Conservation (phyloP, 495 filamentous ascomycete species). For the Friedmanniomyces simplex region DNA sequence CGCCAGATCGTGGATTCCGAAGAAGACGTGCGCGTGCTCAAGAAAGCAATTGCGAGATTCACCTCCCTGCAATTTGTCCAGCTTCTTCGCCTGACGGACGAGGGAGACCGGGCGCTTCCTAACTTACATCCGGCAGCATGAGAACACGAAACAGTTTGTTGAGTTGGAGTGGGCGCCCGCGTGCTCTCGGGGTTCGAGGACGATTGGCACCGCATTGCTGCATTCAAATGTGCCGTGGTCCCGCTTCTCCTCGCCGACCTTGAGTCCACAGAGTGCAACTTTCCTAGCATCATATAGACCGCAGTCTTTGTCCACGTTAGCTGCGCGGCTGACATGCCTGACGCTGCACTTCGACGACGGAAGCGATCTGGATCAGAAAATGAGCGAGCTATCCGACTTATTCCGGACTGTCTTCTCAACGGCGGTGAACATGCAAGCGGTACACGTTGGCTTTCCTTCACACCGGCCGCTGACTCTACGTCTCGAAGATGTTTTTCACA, state of each 20-base stretch:
- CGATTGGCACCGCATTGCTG: conserved; percentile 47
- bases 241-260: conserved; percentile 53
- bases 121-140: conserved; percentile 32
- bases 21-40: conserved; percentile 39
- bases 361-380: conserved; percentile 42
- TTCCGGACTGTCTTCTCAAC: conserved; percentile 49
- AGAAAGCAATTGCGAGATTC: conserved; percentile 47
- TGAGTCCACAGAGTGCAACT: conserved; percentile 50
- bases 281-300: conserved; percentile 39
- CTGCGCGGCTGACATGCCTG: conserved; percentile 42
- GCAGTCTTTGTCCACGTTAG: conserved; percentile 41
- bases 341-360: conserved; percentile 46
- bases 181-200: conserved; percentile 51
- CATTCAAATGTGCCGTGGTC: conserved; percentile 44
- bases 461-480: conserved; percentile 44
- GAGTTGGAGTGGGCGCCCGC: conserved; percentile 52
- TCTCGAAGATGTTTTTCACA: conserved; percentile 53
- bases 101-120: conserved; percentile 45
- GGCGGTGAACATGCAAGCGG: conserved; percentile 49
- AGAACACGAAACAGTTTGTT: conserved; percentile 28
- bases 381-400: conserved; percentile 43
- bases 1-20: conserved; percentile 32
- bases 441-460: conserved; percentile 56
- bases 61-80: conserved; percentile 54
- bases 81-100: conserved; percentile 52